These are phyloP conservation scores for Claviceps citrina DNA, from an alignment of 2,329 filamentous ascomycete genomes.

Conservation along the genomic window DNA sequence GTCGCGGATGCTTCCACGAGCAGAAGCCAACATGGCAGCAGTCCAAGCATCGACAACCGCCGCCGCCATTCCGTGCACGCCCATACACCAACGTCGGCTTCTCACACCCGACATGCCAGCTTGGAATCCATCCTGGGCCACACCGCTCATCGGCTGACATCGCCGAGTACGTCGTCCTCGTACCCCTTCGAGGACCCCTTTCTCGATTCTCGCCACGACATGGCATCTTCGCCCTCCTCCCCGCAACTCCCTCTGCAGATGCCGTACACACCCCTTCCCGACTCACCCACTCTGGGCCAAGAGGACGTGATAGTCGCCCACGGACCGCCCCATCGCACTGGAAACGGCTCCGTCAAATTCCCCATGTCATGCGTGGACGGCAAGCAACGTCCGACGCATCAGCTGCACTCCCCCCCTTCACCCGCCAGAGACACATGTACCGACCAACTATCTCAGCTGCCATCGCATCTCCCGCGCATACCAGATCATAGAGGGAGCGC, in stretches of 20 bases:
- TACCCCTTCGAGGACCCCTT: not conserved
- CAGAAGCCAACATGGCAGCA: not conserved
- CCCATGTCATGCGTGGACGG: not conserved
- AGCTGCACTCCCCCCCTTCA: not conserved
- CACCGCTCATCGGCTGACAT: not conserved
- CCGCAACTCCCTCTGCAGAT: not conserved
- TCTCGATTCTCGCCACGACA: not conserved
- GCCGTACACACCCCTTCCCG: not conserved
- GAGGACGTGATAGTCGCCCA: not conserved
- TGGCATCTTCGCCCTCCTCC: not conserved
- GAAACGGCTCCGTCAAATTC: not conserved
- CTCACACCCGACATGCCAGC: not conserved
- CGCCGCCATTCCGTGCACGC: not conserved
- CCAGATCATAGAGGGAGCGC: too few relatives aligned
- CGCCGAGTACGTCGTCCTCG: not conserved
- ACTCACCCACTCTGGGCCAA: slow-evolving; percentile 5
- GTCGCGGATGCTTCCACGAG: not conserved
- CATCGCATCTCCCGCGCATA: not conserved
- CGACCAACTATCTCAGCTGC: not conserved
- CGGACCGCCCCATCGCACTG: not conserved
- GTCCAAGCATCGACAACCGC: not conserved
- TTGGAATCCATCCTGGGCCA: not conserved
- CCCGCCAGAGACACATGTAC: not conserved
- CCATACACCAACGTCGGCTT: not conserved
- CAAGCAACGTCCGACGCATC: not conserved